Evolutionary conservation across 1,139 yeast species (phyloP), one percentile per base, ranked within the genome.

Genomic region (Lodderomyces elongisporus): DNA sequence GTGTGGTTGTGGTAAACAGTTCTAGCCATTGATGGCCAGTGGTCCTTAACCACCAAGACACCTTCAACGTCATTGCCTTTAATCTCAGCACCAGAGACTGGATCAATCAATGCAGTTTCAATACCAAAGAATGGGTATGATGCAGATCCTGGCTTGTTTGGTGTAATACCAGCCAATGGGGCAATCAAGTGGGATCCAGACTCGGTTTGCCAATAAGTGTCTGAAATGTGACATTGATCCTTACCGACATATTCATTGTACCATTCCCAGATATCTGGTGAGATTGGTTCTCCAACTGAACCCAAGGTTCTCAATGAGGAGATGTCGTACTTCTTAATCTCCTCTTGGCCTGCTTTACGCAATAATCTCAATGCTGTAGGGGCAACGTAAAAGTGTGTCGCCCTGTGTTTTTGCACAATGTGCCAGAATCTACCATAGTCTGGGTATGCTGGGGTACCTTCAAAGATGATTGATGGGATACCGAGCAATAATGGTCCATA

Each of bases 11-110:
- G 82, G 83, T 87, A 88, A 43, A 91, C 95, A 23, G 96, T 75
- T 67, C 98, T 83, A 31, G 97, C 96, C 91, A 91, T 87, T 16
- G 96, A 87, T 43, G 98, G 98, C 98, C 98, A 91, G 29, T 96
- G 74, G 41, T 75, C 70, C 60, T 80, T 81, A 49, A 91, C 73
- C 18, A 96, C 97, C 48, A 91, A 70, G 31, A 91, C 97, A 62
- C 98, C 98, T 63, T 85, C 97, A 38, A 87, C 95, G 49, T 89
- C 96, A 55, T 87, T 87, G 37, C 95, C 96, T 51, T 68, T 59
- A 46, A 88, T 62, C 56, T 87, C 96, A 48, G 73, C 67, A 44
- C 97, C 98, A 25, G 81, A 58, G 26, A 85, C 94, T 33, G 98
- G 96, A 58, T 91, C 97, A 53, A 91, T 85, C 51, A 91, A 80